These are phyloP conservation scores for Ilyonectria destructans DNA, from an alignment of 2,329 filamentous ascomycete species.

Conservation along the genomic window DNA sequence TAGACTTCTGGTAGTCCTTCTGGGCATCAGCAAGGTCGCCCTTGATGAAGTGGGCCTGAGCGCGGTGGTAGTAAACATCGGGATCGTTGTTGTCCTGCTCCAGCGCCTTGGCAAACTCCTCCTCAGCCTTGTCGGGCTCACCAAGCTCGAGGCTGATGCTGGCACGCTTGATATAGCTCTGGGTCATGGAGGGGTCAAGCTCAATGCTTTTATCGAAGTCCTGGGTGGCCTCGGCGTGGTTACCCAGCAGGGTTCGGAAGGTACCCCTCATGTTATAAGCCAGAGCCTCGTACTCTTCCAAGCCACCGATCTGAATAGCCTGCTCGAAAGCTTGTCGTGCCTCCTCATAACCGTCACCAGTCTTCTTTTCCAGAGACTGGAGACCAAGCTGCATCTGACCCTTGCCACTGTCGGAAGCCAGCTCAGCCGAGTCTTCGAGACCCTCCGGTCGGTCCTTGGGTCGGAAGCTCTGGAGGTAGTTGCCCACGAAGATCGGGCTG, in stretches of 20 bases:
- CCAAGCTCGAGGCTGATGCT: slow-evolving; percentile 98
- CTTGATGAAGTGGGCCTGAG: slow-evolving; percentile 98
- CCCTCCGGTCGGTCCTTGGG: slow-evolving; percentile 84
- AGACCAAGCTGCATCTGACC: slow-evolving; percentile 90
- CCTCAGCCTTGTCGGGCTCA: slow-evolving; percentile 87
- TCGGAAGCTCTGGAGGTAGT: slow-evolving; percentile 99
- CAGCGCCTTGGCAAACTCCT: slow-evolving; percentile 90
- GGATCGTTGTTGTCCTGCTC: slow-evolving; percentile 90
- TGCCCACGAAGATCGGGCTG: slow-evolving; percentile 96
- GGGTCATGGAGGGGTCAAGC: slow-evolving; percentile 88
- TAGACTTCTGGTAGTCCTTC: slow-evolving; percentile 99
- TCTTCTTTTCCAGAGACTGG: slow-evolving; percentile 86
- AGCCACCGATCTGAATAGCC: slow-evolving; percentile 85
- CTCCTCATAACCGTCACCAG: slow-evolving; percentile 91
- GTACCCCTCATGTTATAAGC: slow-evolving; percentile 98
- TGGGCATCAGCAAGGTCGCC: slow-evolving; percentile 93
- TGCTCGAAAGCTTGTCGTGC: slow-evolving; percentile 89
- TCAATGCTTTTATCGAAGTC: slow-evolving; percentile 96
- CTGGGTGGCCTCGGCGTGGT: slow-evolving; percentile 84
- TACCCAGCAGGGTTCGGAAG: slow-evolving; percentile 92
- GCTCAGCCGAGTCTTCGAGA: slow-evolving; percentile 85
- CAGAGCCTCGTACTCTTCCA: slow-evolving; percentile 88
- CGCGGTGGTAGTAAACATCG: slow-evolving; percentile 99
- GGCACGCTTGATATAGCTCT: slow-evolving; percentile 98
- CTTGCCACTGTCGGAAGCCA: slow-evolving; percentile 84